These are phyloP conservation scores for Diplocarpon rosae DNA, from an alignment of 2,329 filamentous ascomycete genomes.

Conservation along the genomic window DNA sequence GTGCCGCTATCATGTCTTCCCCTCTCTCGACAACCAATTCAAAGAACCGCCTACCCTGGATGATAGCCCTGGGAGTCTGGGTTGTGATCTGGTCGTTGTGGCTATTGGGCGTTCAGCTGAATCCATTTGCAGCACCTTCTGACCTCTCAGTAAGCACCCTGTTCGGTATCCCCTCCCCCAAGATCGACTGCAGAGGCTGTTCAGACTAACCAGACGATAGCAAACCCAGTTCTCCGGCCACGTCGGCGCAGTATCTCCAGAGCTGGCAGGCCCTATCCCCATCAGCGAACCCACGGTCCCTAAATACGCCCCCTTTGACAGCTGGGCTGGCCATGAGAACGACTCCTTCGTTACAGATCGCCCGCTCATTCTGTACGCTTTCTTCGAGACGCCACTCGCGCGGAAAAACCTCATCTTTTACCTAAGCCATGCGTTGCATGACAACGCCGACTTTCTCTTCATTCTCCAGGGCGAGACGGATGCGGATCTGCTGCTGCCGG, in stretches of 20 bases:
- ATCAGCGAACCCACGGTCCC: neutral
- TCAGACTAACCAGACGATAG: neutral
- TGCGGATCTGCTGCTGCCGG: slow-evolving; percentile 12
- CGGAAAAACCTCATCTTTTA: slow-evolving; percentile 22
- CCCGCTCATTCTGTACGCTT: slow-evolving; percentile 22
- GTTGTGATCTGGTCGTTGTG: slow-evolving; percentile 6
- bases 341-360: slow-evolving; percentile 7
- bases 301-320: neutral
- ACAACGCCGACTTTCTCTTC: slow-evolving; percentile 22
- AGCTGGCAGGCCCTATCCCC: neutral
- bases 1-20: neutral
- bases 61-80: neutral
- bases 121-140: neutral
- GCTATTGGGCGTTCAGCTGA: neutral
- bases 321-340: neutral
- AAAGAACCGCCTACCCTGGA: neutral
- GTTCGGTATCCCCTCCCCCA: neutral
- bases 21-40: slow-evolving; percentile 1
- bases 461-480: slow-evolving; percentile 22
- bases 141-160: neutral
- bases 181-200: neutral
- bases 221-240: neutral
- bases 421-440: slow-evolving; percentile 21
- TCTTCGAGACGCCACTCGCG: slow-evolving; percentile 18
- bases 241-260: neutral